Evolutionary conservation across 768 basidiomycete species (phyloP), one percentile per base, ranked within the genome.

Genomic region (Wakefieldia striispora): DNA sequence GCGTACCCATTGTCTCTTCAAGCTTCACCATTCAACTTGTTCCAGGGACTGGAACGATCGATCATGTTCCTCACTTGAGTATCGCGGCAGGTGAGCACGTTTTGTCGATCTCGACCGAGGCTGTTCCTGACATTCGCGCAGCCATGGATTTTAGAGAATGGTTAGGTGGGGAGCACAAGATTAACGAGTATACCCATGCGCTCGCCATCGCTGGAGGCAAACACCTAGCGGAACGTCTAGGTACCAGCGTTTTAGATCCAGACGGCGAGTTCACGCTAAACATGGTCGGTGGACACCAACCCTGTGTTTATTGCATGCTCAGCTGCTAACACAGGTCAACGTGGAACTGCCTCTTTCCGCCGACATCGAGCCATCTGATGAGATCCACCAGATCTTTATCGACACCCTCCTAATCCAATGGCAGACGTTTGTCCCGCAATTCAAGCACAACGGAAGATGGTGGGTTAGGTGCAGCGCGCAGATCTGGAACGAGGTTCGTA

Each of bases 161-260:
- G 71, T 66, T 91, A 2, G 91, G 91, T 1, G 90, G 91, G 6
- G 91, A 94, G 64, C 65, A 76, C 21, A 75, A 72, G 39, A 93
- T 94, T 50, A 80, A 78, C 55, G 68, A 70, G 8, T 91, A 92
- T 63, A 88, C 82, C 56, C 85, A 83, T 63, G 58, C 72, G 9
- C 74, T 91, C 6, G 91, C 89, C 4, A 51, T 86, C 3, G 63
- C 76, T 38, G 91, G 89, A 8, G 90, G 87, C 0, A 75, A 72
- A 51, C 60, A 63, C 10, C 70, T 91, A 8, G 81, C 83, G 1
- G 71, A 80, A 50, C 65, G 81, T 8, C 72, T 91, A 36, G 81
- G 79, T 1, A 91, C 88, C 0, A 54, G 59, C 3, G 72, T 85
- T 4, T 71, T 92, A 72, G 84, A 90, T 49, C 76, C 80, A 39